Base-by-base conservation (phyloP, 208 protist genomes). In the Trypanosoma cruzi region DNA sequence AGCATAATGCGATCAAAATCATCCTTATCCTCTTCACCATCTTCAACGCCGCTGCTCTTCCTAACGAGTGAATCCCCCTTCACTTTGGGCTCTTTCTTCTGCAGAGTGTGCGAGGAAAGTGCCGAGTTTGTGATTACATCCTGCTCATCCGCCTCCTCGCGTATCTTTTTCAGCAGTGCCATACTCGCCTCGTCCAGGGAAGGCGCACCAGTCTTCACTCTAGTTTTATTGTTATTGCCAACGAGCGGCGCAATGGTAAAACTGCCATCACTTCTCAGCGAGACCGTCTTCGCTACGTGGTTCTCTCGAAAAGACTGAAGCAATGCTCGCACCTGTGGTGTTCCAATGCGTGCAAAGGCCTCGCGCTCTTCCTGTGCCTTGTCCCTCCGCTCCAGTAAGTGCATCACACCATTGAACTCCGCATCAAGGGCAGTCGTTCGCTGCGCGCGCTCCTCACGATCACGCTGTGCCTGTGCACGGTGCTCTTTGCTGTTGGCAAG, bases 1-100 rank as follows among this genome's bases (percentile, higher is more conserved):
- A 86, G 66, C 79, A 95, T 78, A 71, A 93, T 73, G 52, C 42
- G 46, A 56, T 95, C 90, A 68, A 95, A 95, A 62, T 93, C 90
- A 57, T 92, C 73, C 53, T 64, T 60, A n/a, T 31, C 70, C 48
- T 75, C 46, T 36, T 53, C 53, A 59, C n/a, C 31, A 31, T 46
- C 24, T 0, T 20, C 46, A 60, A n/a, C 26, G 11, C 32, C 11
- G 20, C 10, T 18, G n/a, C 28, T 32, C 34, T 37, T 18, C 26
- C 26, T 18, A 31, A 3, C 6, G 54, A 28, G 24, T 4, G 20
- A 18, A 11, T n/a, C n/a, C 48, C 36, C 10, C 20, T 48, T 29
- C 44, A 10, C 34, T 4, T 10, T 34, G 44, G 20, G 14, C 18
- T 46, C 29, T 18, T 29, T 32, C 0, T 42, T 13, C 13, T 50